A percentile compares a stretch with the other conserved stretches of the same genome.
Conservation (phyloP, 495 filamentous ascomycete genomes). For the Daldinia vernicosa region DNA sequence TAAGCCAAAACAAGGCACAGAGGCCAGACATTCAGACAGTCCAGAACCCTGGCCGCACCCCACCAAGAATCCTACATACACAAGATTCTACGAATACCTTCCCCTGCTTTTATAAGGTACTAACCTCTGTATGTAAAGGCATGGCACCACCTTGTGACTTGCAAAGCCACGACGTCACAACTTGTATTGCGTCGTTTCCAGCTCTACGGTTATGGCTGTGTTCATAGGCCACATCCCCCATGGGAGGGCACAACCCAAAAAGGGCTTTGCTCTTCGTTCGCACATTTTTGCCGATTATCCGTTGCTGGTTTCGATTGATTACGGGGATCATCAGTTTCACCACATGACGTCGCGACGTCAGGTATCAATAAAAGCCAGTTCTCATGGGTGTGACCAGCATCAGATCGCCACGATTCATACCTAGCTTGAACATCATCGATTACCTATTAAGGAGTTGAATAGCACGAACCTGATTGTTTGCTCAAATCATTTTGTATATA, state of each 20-base stretch:
- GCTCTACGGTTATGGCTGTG: constrained; percentile 17
- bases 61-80: constrained; percentile 15
- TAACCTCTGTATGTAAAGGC: too few relatives aligned
- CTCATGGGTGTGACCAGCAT: constrained; percentile 25
- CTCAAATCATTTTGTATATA: constrained; percentile 24
- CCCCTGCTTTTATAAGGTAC: not conserved
- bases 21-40: not conserved
- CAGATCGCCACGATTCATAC: constrained; percentile 29
- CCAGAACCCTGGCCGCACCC: constrained; percentile 24
- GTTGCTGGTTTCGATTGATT: constrained; percentile 14
- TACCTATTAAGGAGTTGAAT: constrained; percentile 17
- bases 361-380: constrained; percentile 11
- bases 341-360: constrained; percentile 38
- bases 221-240: constrained; percentile 1
- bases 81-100: not conserved
- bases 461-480: constrained; percentile 14
- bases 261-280: constrained; percentile 18
- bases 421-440: constrained; percentile 21
- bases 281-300: constrained; percentile 30
- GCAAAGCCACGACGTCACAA: constrained; percentile 46
- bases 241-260: constrained; percentile 10
- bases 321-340: constrained; percentile 26
- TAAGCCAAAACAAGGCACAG: constrained; percentile 41
- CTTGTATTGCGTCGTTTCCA: constrained; percentile 12
- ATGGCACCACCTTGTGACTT: constrained; percentile 5